These are phyloP conservation scores for Castanospermum australe DNA, from an alignment of 306 rosid species.

Conservation along the genomic window DNA sequence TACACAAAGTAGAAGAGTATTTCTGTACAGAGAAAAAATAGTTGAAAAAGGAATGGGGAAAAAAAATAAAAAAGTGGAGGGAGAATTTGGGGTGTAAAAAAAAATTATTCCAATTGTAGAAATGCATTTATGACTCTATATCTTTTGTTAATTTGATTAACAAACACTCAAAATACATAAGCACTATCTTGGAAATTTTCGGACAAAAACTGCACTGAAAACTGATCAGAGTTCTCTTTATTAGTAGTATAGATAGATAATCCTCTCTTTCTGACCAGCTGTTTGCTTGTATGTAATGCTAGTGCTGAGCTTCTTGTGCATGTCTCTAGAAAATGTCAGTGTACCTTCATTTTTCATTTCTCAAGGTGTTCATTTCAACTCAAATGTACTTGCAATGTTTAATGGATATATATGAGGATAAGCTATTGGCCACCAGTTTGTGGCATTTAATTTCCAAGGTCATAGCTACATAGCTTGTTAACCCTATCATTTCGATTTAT, in stretches of 20 bases:
- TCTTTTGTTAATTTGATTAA: not conserved
- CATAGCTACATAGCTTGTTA: not conserved
- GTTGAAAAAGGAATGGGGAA: not conserved
- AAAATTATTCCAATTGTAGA: not conserved
- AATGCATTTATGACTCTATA: not conserved
- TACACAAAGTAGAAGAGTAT: not conserved
- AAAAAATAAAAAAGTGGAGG: not conserved
- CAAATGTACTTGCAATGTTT: not conserved
- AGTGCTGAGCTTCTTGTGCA: not conserved
- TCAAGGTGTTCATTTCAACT: not conserved
- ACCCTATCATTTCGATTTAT: not conserved
- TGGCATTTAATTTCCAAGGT: not conserved
- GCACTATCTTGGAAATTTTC: not conserved
- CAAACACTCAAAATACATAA: not conserved
- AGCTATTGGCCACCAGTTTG: not conserved
- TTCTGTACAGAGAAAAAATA: not conserved
- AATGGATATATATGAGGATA: not conserved
- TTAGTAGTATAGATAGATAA: not conserved
- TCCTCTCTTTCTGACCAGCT: not conserved
- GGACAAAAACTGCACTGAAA: not conserved
- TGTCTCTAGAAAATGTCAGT: not conserved
- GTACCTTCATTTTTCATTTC: not conserved
- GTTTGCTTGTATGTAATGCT: not conserved
- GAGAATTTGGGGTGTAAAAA: not conserved
- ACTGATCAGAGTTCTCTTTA: not conserved